Base-by-base conservation (phyloP, 176 grass and related monocot genomes). In the bread wheat (Triticum aestivum) region DNA sequence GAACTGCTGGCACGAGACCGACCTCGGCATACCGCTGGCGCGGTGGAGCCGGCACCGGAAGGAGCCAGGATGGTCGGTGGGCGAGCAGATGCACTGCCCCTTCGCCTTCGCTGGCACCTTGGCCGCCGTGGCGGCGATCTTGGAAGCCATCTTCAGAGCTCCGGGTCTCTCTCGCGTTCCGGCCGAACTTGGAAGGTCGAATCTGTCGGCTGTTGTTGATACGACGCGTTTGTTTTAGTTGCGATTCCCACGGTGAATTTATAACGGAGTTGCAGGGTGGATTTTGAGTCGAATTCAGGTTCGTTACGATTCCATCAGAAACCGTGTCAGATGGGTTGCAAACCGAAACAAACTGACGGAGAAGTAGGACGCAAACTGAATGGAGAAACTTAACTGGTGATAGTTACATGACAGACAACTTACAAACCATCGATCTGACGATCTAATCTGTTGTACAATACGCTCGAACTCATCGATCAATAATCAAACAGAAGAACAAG, bases 21-120 rank as follows among this genome's bases (percentile, higher is more conserved):
- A 86, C 70, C 61, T 81, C 37, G 47, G 47, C 88, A 82, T n/a
- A 13, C 44, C 26, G 32, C 38, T 27, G 27, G 29, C 26, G 26
- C 92, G 89, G 63, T 94, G 89, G 42, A 89, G 79, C 34, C 92
- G 84, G 84, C 89, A 90, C 79, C 84, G 80, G 77, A 94, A 91
- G 47, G 87, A 94, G 8, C 87, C 81, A 6, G 62, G 75, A 61
- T 94, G 92, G 5, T 77, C 86, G 81, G 92, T 94, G 77, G 89
- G 87, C 26, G 92, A 91, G 92, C 89, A 94, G 9, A 94, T 88
- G 84, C 92, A 94, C 8, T 18, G 75, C 23, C 86, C 62, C 17
- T 81, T 45, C 39, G 13, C 9, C 12, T 3, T 73, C 51, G 67
- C 37, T 9, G 47, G 38, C 17, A 34, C 23, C 47, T 62, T 77